Evolutionary conservation across 768 basidiomycete genomes (phyloP).

Genomic region (Amanita brunnescens): DNA sequence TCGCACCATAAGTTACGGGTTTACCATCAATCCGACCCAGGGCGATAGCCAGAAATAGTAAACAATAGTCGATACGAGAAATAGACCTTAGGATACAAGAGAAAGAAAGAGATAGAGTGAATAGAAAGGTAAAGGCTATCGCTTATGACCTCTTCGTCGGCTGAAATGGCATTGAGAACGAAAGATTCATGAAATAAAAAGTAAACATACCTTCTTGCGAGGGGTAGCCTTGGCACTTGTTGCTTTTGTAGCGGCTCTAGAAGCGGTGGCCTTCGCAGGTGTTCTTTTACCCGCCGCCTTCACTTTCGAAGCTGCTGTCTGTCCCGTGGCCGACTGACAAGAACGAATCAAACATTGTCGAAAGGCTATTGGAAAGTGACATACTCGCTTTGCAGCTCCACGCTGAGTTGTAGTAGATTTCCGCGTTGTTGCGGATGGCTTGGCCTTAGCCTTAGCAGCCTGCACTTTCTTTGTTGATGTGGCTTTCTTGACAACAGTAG

Average conservation of each 20-base stretch:
- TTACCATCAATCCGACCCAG: conserved; percentile 2
- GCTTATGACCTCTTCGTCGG: conserved; percentile 5
- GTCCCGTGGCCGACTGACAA: conserved; percentile 31
- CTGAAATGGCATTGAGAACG: not conserved
- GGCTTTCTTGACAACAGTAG: conserved; percentile 24
- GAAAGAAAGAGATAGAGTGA: not conserved
- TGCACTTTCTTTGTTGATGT: conserved; percentile 26
- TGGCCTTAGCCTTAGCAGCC: conserved; percentile 27
- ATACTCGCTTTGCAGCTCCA: conserved; percentile 33
- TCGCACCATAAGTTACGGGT: conserved; percentile 3
- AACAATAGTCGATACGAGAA: not conserved
- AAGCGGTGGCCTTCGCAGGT: conserved; percentile 21
- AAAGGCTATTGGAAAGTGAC: not conserved
- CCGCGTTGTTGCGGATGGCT: conserved; percentile 23
- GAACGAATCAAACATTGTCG: not conserved
- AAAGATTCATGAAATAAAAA: not conserved
- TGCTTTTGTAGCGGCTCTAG: conserved; percentile 17
- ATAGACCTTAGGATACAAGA: conserved; percentile 4
- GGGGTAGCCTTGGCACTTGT: conserved; percentile 30
- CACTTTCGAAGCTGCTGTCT: conserved; percentile 32
- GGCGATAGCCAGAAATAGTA: conserved; percentile 1
- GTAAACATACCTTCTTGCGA: not conserved
- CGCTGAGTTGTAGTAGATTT: conserved; percentile 30
- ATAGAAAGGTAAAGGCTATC: not conserved
- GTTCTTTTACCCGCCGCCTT: conserved; percentile 32